Percentiles rank a stretch among this genome's conserved stretches.
Evolutionary conservation across 768 basidiomycete species (phyloP).

Genomic region (Mycena belliarum): DNA sequence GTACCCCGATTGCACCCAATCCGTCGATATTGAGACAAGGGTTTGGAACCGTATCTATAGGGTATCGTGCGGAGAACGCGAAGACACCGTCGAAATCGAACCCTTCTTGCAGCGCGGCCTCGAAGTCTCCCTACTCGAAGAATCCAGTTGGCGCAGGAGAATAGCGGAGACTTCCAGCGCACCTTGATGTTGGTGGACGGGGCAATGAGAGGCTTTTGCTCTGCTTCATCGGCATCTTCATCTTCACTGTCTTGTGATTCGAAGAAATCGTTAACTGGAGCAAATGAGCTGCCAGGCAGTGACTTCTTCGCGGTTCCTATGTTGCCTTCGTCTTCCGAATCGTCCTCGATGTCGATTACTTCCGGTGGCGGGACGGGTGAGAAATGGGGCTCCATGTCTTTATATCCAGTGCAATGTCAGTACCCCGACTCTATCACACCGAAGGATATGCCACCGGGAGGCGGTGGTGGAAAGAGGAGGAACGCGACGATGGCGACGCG

Average conservation of each 20-base stretch:
- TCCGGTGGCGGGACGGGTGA: not conserved
- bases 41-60: slow-evolving; percentile 33
- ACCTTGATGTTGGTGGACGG: slow-evolving; percentile 16
- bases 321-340: slow-evolving; percentile 4
- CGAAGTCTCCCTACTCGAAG: slow-evolving; percentile 25
- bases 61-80: slow-evolving; percentile 23
- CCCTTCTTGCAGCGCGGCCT: slow-evolving; percentile 18
- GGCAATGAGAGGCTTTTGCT: slow-evolving; percentile 15
- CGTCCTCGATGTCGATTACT: slow-evolving; percentile 6
- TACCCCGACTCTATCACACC: too few relatives aligned
- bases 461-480: too few relatives aligned
- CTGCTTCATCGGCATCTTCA: not conserved
- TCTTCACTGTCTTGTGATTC: not conserved
- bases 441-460: too few relatives aligned
- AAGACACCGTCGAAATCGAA: slow-evolving; percentile 28
- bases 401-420: too few relatives aligned
- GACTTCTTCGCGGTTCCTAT: not conserved
- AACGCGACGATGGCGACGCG: too few relatives aligned
- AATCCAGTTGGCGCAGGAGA: not conserved
- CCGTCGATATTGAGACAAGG: slow-evolving; percentile 36
- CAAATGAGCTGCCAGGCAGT: not conserved
- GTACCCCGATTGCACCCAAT: slow-evolving; percentile 40
- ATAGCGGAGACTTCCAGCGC: not conserved
- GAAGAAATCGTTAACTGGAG: not conserved
- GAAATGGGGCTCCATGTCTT: not conserved